Evolutionary conservation across 202 grass and related monocot species (phyloP), one percentile per base, ranked within the genome.

Genomic region (Digitaria exilis): DNA sequence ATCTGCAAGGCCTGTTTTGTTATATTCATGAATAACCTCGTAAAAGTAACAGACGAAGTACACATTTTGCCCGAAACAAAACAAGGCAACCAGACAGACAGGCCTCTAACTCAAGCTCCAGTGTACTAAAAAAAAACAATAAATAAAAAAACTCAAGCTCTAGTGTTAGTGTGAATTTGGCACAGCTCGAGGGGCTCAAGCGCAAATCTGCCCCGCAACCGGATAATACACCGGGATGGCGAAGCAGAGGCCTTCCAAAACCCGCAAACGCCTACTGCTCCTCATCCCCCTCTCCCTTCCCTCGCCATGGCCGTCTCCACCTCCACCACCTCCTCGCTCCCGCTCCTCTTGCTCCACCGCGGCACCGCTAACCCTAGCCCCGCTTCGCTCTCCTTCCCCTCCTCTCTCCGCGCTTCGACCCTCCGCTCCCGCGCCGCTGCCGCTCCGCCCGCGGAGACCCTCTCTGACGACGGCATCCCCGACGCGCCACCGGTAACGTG

Each of bases 241-340:
- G 44, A 64, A 87, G 69, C 60, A 80, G 52, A 84, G 80, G 88
- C 29, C 70, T 84, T 85, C 81, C 61, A 45, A 73, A 84, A 80
- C 54, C 59, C 82, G 14, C 69, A 14, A 73, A 72, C 55, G 44
- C 39, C 57, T 15, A 30, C 31, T 12, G 24, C 44, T 46, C 29
- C 51, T 76, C 84, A 11, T 31, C 65, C 77, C 29, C 68, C 24
- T 26, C 77, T 32, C 45, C 34, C 77, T 26, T 56, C 14, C 75
- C 39, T 55, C 85, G 87, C 83, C 57, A 73, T 96, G 78, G 83
- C 88, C 82, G 84, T 92, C 59, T 85, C 90, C 74, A 51, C 90
- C 52, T 84, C 82, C 86, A n/a, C 90, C n/a, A 59, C 83, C 42
- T 80, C 85, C 84, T 59, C 84, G 49, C 84, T 93, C n/a, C 60